A percentile compares a stretch with the other conserved stretches of the same genome.
These are phyloP conservation scores for Excoecaria cochinchinensis DNA, from an alignment of 345 rosid species.

Conservation along the genomic window DNA sequence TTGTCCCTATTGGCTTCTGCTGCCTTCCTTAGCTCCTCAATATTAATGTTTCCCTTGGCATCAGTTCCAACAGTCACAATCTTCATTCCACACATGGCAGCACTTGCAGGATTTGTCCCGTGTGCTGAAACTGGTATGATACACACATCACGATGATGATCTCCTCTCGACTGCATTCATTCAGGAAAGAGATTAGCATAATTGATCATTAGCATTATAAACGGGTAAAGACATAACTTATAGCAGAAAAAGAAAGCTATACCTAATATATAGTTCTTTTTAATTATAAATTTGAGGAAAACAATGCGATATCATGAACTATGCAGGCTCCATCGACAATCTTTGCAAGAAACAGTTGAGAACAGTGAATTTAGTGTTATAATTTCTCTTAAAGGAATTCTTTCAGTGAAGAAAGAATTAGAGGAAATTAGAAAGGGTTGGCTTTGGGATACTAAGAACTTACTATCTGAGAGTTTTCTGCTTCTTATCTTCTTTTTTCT, in stretches of 20 bases:
- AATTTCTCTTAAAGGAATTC: too few species aligned
- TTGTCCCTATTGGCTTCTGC: constrained; percentile 87
- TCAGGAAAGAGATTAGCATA: background rate
- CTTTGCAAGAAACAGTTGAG: background rate
- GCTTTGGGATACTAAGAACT: too few species aligned
- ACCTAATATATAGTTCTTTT: background rate
- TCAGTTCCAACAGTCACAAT: constrained; percentile 93
- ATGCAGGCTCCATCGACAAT: background rate
- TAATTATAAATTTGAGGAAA: background rate
- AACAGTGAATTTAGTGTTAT: too few species aligned
- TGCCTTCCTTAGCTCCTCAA: constrained; percentile 83
- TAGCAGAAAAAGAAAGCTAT: background rate
- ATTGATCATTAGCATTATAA: background rate
- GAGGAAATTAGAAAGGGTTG: too few species aligned
- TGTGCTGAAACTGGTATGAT: constrained; percentile 99
- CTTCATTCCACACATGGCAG: constrained; percentile 99
- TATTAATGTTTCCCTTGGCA: constrained; percentile 95
- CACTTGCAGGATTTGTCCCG: constrained; percentile 99
- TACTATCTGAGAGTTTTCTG: too few species aligned
- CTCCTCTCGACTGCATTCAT: constrained; percentile 80
- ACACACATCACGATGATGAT: constrained; percentile 93
- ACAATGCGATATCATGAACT: background rate
- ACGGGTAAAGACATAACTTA: background rate
- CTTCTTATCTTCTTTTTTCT: too few species aligned
- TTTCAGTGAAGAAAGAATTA: too few species aligned